phyloP scores from a whole-genome alignment of 106 monocot species.

The Dactylorhiza incarnata region DNA sequence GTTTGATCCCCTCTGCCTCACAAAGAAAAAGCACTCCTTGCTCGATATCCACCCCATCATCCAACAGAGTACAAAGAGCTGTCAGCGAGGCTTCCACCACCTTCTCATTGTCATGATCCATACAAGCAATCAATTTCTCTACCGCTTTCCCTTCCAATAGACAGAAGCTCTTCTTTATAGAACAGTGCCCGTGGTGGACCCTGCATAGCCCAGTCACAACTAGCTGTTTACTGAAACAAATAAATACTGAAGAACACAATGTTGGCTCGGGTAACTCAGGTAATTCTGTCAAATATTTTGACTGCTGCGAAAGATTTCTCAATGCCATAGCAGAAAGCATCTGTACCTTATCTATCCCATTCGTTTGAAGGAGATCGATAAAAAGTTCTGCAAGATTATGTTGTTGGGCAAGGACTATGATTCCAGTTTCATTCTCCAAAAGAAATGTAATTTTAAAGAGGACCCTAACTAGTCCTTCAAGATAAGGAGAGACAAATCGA shows the following conservation, averaged over 20 bases:
- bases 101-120: conserved; percentile 75
- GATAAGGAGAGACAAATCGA: conserved; percentile 50
- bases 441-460: conserved; percentile 65
- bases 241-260: conserved; percentile 29
- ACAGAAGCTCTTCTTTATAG: conserved; percentile 68
- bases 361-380: conserved; percentile 64
- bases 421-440: conserved; percentile 37
- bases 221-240: conserved; percentile 36
- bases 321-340: conserved; percentile 58
- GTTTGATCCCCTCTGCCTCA: conserved; percentile 60
- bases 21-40: conserved; percentile 58
- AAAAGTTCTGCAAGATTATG: conserved; percentile 59
- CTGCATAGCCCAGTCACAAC: conserved; percentile 31
- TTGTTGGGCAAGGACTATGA: conserved; percentile 38
- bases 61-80: conserved; percentile 63
- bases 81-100: conserved; percentile 69
- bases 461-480: conserved; percentile 70
- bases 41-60: conserved; percentile 59
- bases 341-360: conserved; percentile 71
- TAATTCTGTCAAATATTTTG: conserved; percentile 43
- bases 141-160: conserved; percentile 70
- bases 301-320: conserved; percentile 74
- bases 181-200: conserved; percentile 75
- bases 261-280: conserved; percentile 28
- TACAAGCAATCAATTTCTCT: conserved; percentile 65